A percentile compares a stretch with the other conserved stretches of the same genome.
Conservation (phyloP, 225 moss, liverwort and hornwort genomes). For the Bryum argenteum region DNA sequence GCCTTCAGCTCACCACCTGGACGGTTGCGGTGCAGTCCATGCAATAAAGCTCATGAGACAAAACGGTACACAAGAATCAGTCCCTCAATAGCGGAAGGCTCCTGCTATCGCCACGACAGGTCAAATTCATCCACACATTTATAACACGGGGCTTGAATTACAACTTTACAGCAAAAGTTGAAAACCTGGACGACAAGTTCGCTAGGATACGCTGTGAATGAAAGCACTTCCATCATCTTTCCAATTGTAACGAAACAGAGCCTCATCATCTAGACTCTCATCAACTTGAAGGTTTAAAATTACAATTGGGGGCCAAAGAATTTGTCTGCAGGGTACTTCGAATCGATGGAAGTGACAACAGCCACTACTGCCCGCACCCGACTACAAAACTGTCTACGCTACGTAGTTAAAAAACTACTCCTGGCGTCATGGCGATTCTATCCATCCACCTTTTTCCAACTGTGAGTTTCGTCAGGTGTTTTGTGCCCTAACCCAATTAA, state of each 20-base stretch:
- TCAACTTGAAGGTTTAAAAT: background rate
- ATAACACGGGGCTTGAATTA: too few relatives aligned
- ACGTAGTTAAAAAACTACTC: background rate
- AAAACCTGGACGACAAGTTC: too few relatives aligned
- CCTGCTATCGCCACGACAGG: too few relatives aligned
- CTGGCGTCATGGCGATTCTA: background rate
- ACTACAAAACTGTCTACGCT: background rate
- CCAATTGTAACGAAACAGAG: background rate
- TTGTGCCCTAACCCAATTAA: conserved; percentile 1
- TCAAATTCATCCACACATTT: too few relatives aligned
- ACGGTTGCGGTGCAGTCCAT: too few relatives aligned
- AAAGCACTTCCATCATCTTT: background rate
- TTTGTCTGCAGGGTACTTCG: background rate
- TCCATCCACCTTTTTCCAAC: background rate
- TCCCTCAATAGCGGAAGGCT: too few relatives aligned
- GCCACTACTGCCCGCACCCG: background rate
- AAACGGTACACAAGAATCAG: too few relatives aligned
- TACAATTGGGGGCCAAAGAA: conserved; percentile 18
- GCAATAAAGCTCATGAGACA: too few relatives aligned
- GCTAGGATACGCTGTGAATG: too few relatives aligned
- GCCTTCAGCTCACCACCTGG: too few relatives aligned
- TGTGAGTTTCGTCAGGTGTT: conserved; percentile 2
- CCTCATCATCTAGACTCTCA: background rate
- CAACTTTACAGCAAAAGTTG: too few relatives aligned
- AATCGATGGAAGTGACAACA: too few relatives aligned